These are phyloP conservation scores for Porcisia hertigi DNA, from an alignment of 208 protist species.

Conservation along the genomic window DNA sequence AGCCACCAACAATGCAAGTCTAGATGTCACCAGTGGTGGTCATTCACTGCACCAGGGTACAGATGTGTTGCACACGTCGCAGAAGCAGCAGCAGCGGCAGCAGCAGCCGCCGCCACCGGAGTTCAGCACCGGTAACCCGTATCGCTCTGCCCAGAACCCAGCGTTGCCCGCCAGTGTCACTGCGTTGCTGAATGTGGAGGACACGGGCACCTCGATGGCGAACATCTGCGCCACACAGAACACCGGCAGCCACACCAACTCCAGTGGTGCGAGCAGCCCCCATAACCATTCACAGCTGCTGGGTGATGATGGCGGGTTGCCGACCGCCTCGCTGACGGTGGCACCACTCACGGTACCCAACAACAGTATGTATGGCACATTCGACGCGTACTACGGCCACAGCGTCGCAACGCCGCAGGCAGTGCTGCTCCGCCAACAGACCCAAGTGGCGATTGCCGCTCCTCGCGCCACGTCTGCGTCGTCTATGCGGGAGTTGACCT, in stretches of 20 bases:
- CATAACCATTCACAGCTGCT: no score
- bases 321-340: constrained; percentile 5
- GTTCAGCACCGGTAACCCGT: not conserved
- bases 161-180: not conserved
- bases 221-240: not conserved
- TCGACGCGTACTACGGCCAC: constrained; percentile 51
- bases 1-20: not conserved
- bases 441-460: constrained; percentile 12
- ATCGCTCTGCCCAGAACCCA: not conserved
- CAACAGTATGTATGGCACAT: constrained; percentile 59
- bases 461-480: constrained; percentile 8
- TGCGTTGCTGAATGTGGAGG: constrained; percentile 2
- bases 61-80: not conserved
- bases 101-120: not conserved
- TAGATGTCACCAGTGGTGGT: not conserved
- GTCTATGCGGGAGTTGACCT: not conserved
- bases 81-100: not conserved
- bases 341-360: constrained; percentile 22
- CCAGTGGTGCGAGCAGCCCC: not conserved
- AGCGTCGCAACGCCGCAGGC: constrained; percentile 36
- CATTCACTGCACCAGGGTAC: not conserved
- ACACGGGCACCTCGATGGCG: not conserved
- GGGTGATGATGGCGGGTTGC: constrained; percentile 1
- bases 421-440: constrained; percentile 42
- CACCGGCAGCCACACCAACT: not conserved